Conservation (phyloP, 2,329 filamentous ascomycete genomes). For the Xylariaceae sp. region DNA sequence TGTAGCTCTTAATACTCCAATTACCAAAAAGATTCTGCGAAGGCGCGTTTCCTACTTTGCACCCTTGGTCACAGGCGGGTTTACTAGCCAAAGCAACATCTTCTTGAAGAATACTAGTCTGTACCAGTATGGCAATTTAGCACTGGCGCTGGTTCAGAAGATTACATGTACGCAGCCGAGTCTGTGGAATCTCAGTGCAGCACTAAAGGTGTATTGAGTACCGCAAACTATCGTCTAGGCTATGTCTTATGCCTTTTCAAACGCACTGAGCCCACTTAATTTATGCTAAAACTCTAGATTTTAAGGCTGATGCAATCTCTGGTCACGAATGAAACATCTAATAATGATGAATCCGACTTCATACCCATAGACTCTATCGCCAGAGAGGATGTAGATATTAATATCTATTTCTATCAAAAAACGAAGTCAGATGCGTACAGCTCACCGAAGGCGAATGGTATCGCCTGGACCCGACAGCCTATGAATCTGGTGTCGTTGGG, state of each 20-base stretch:
- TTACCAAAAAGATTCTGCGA: background rate
- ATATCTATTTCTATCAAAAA: constrained; percentile 14
- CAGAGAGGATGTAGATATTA: constrained; percentile 13
- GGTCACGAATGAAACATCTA: background rate
- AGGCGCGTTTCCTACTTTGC: background rate
- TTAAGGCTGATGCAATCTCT: background rate
- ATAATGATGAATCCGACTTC: background rate
- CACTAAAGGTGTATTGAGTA: background rate
- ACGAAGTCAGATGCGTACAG: background rate
- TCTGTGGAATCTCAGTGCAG: constrained; percentile 4
- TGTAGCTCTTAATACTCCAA: background rate
- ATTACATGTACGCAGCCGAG: background rate
- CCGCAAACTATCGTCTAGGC: constrained; percentile 1
- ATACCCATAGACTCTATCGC: background rate
- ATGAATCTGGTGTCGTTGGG: background rate
- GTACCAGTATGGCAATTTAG: constrained; percentile 16
- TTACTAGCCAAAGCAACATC: background rate
- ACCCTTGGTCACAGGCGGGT: background rate
- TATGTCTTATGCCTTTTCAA: constrained; percentile 1
- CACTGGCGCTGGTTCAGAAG: background rate
- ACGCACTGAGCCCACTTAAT: too few relatives aligned
- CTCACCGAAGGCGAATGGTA: constrained; percentile 18
- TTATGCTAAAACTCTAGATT: too few relatives aligned
- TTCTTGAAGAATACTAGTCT: constrained; percentile 1
- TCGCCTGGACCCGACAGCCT: background rate